Base-by-base conservation (phyloP, 2,329 filamentous ascomycete genomes). In the Colletotrichum lupini region DNA sequence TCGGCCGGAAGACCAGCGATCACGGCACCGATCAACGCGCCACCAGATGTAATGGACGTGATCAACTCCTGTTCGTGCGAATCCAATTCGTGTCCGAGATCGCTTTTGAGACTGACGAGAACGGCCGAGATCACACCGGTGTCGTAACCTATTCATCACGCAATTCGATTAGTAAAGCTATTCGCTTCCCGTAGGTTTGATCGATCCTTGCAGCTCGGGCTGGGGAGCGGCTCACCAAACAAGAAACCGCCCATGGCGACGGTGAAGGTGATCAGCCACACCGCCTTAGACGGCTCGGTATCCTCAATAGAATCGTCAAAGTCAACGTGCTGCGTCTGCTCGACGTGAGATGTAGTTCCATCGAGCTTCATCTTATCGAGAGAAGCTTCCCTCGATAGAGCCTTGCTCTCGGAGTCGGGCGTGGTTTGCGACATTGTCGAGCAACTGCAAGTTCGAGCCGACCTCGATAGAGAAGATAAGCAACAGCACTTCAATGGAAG, bases 31-130 rank as follows among this genome's bases (percentile, higher is more conserved):
- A 86, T 77, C 55, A 87, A 81, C 1, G 85, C 85, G 30, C 84
- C 87, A 35, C 84, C 87, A 14, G 85, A 87, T 35, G 84, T 87
- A 22, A 89, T 82, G 0, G 87, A 88, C 0, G 88, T 89, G 46
- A 89, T 83, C 32, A 89, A 79, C 74, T 89, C 87, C 74, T 87
- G 84, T 73, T 89, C 86, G 8, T 80, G 82, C 6, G 83, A 81
- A 30, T 76, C 80, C 4, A 87, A 78, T 12, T 80, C 79, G 52
- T 83, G 80, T 42, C 83, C 83, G 5, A 88, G 83, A 64, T 84
- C 81, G 49, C 76, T 76, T 79, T 82, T 72, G 72, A 86, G 77
- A 49, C 81, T 83, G 42, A 87, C 84, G 1, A 87, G 79, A 8
- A 87, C 86, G 0, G 84, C 85, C 1, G 84, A 86, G 58, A 87